Evolutionary conservation across 2,329 filamentous ascomycete genomes (phyloP).

Genomic region (Colletotrichum musae): DNA sequence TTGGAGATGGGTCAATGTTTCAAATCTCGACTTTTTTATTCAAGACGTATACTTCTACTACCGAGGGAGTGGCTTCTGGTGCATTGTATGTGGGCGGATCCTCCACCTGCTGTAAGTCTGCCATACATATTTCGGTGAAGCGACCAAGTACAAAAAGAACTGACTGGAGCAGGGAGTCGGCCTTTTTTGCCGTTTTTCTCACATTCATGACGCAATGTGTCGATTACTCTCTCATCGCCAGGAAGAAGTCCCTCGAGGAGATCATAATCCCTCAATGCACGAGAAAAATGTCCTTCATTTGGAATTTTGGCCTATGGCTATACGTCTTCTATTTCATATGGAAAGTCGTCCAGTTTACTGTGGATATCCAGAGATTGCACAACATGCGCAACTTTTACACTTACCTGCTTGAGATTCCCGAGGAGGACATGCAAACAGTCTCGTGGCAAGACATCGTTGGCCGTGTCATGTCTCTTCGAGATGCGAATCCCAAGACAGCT

Average conservation of each 20-base stretch:
- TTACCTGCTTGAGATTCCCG: constrained; percentile 84
- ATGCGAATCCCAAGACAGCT: constrained; percentile 87
- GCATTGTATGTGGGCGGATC: constrained; percentile 80
- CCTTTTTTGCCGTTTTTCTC: constrained; percentile 85
- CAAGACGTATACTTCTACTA: constrained; percentile 90
- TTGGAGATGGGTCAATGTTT: constrained; percentile 94
- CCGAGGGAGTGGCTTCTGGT: constrained; percentile 85
- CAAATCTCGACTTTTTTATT: constrained; percentile 90
- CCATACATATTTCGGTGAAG: neutral
- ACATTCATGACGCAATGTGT: constrained; percentile 90
- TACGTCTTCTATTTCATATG: constrained; percentile 89
- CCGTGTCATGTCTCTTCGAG: constrained; percentile 85
- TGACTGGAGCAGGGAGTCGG: constrained; percentile 73
- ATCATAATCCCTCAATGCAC: constrained; percentile 82
- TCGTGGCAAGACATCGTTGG: constrained; percentile 94
- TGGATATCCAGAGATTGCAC: constrained; percentile 80
- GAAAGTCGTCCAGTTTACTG: constrained; percentile 80
- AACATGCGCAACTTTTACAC: constrained; percentile 90
- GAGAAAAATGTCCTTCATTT: constrained; percentile 78
- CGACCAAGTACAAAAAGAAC: neutral
- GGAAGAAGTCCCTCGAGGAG: constrained; percentile 67
- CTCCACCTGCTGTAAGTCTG: constrained; percentile 79
- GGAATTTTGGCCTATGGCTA: constrained; percentile 86
- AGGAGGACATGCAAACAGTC: constrained; percentile 90
- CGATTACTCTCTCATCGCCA: constrained; percentile 78